Base-by-base conservation (phyloP, 352 stramenopile genomes). In the Phytophthora aleatoria region DNA sequence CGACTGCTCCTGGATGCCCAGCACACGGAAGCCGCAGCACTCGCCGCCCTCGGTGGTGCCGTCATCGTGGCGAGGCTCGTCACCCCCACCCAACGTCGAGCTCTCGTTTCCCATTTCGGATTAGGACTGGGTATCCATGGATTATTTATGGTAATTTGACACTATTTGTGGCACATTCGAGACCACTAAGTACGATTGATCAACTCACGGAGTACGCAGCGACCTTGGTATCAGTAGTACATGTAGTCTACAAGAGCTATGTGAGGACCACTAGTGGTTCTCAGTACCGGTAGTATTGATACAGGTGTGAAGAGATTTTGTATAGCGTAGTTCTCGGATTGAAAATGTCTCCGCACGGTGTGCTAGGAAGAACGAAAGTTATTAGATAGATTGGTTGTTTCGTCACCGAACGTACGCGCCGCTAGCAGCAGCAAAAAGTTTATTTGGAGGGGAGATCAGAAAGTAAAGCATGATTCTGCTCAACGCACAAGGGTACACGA, bases 1-100 rank as follows among this genome's bases (percentile, higher is more conserved):
- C 42, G 87, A 98, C 60, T 97, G 84, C 35, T 97, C 92, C 80
- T 99, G 96, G 41, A 99, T 98, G 24, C 96, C 96, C 30, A 99
- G 67, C 28, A 99, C 94, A 35, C 97, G 92, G 74, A 99, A 99
- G 39, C 96, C 97, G 52, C 71, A 84, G 71, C 67, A 82, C 41
- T 94, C 77, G 15, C 81, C 87, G 48, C 90, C 85, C 39, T 79
- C 61, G 8, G 79, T 60, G 7, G 83, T 64, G n/a, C 61, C 50
- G 15, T 72, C 69, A 1, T 65, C 52, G 33, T 55, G 30, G 41
- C 28, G 64, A 12, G 41, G 50, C 42, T 67, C 50, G 31, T 57
- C 64, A 8, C 38, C 44, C 16, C 9, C 33, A 35, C 52, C 36
- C 27, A 79, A 47, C 31, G 64, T 74, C 42, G 79, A 87, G 57